These are phyloP conservation scores for Vigna angularis DNA, from an alignment of 306 rosid genomes.

Conservation along the genomic window DNA sequence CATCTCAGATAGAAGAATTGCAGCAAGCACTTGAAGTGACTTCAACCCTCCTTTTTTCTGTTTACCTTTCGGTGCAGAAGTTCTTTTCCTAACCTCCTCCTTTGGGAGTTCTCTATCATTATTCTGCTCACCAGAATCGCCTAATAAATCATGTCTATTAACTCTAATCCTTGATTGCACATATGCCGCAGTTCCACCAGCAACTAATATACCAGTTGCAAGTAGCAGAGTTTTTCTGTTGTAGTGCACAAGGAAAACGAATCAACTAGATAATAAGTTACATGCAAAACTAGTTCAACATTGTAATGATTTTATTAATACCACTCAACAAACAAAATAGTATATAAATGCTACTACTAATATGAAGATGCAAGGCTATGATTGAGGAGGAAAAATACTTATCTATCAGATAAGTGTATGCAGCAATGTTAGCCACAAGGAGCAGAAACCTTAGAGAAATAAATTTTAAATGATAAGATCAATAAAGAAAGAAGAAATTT, in stretches of 20 bases:
- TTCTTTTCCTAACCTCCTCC: conserved; percentile 32
- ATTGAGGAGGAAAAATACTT: not conserved
- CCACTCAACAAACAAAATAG: conserved; percentile 4
- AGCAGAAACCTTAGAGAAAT: conserved; percentile 6
- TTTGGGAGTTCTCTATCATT: conserved; percentile 47
- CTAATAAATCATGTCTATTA: conserved; percentile 46
- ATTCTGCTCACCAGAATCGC: conserved; percentile 57
- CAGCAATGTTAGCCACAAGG: conserved; percentile 2
- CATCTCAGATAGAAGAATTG: conserved; percentile 77
- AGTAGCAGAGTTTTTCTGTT: conserved; percentile 78
- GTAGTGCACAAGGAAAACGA: conserved; percentile 10
- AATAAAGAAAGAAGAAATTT: not conserved
- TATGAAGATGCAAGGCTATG: conserved; percentile 7
- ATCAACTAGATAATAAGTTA: not conserved
- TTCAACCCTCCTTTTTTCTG: conserved; percentile 70
- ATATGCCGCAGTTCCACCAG: conserved; percentile 80
- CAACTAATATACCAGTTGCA: conserved; percentile 77
- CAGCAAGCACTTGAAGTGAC: conserved; percentile 81
- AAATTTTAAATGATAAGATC: not conserved
- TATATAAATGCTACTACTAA: not conserved
- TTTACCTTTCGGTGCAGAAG: conserved; percentile 45
- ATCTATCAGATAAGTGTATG: not conserved
- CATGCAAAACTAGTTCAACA: not conserved
- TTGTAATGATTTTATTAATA: conserved; percentile 1
- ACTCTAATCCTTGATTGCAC: conserved; percentile 60